These are phyloP conservation scores for Salix exigua DNA, from an alignment of 345 rosid genomes.

Conservation along the genomic window DNA sequence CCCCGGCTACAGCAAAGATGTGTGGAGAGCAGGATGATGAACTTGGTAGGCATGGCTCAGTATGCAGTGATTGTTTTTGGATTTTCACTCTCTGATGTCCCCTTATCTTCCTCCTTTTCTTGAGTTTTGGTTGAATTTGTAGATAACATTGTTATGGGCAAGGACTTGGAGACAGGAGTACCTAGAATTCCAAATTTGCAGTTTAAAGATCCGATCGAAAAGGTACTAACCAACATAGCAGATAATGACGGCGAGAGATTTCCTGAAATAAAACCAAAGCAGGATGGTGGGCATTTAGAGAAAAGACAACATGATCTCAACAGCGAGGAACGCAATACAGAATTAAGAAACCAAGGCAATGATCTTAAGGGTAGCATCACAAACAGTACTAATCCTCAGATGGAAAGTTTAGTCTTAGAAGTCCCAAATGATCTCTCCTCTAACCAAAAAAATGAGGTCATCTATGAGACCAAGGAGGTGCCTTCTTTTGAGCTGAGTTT, in stretches of 20 bases:
- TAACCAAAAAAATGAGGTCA: constrained; percentile 22
- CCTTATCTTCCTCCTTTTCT: neutral
- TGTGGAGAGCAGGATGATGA: constrained; percentile 23
- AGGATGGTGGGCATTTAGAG: constrained; percentile 24
- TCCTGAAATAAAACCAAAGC: constrained; percentile 21
- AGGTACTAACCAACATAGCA: constrained; percentile 4
- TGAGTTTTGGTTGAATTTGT: constrained; percentile 8
- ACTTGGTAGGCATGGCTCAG: constrained; percentile 25
- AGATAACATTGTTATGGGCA: constrained; percentile 32
- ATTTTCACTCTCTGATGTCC: neutral
- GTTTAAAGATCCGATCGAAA: constrained; percentile 23
- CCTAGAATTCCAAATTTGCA: constrained; percentile 25
- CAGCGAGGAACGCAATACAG: constrained; percentile 19
- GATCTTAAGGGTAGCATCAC: constrained; percentile 18
- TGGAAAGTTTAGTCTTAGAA: constrained; percentile 21
- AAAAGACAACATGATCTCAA: constrained; percentile 24
- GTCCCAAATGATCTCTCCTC: constrained; percentile 14
- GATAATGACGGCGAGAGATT: constrained; percentile 18
- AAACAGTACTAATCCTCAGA: constrained; percentile 16
- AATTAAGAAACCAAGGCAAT: constrained; percentile 23
- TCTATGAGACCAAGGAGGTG: constrained; percentile 20
- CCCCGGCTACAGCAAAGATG: constrained; percentile 22
- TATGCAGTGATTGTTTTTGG: neutral
- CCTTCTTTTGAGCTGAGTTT: constrained; percentile 46
- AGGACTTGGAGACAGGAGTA: constrained; percentile 37